Evolutionary conservation across 768 basidiomycete species (phyloP), one percentile per base, ranked within the genome.

Genomic region (Amanita phalloides): DNA sequence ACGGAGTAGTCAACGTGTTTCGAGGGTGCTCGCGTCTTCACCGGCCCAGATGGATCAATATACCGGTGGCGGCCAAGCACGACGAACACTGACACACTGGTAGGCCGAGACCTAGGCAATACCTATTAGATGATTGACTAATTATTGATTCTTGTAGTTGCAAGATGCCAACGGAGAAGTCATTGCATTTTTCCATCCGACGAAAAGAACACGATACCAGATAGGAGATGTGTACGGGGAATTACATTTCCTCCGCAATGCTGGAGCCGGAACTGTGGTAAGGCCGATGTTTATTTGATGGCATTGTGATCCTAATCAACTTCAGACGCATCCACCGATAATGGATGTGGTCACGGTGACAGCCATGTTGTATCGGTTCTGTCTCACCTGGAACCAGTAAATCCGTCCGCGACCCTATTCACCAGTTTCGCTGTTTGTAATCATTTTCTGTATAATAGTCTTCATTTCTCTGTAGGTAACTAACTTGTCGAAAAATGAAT

Each of bases 261-360:
- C 84, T 51, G 89, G 90, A 44, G 77, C 81, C 60, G 87, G 88
- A 44, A 87, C 87, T 53, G 86, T 91, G 69, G 89, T 90, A 70
- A 68, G 72, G 62, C 45, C 57, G 35, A 61, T 57, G 47, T 48
- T 47, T 44, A 41, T 48, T 48, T 36, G 39, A 55, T 51, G 53
- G 56, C 42, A 47, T 43, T 36, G 42, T 57, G 41, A 48, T 56
- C 56, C 48, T 51, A 37, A 17, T 49, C 39, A 35, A 43, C 55
- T 48, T 20, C 57, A 89, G 87, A 86, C 81, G 74, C 88, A 89
- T 63, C 88, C 87, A 48, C 89, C 89, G 57, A 82, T 91, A 66
- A 91, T 91, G 89, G 87, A 91, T 72, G 81, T 79, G 42, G 87
- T 91, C 55, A 84, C 84, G 25, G 81, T 91, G 58, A 88, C 88